A percentile compares a stretch with the other conserved stretches of the same genome.
These are phyloP conservation scores for Quercus mongolica DNA, from an alignment of 306 rosid genomes.

Conservation along the genomic window DNA sequence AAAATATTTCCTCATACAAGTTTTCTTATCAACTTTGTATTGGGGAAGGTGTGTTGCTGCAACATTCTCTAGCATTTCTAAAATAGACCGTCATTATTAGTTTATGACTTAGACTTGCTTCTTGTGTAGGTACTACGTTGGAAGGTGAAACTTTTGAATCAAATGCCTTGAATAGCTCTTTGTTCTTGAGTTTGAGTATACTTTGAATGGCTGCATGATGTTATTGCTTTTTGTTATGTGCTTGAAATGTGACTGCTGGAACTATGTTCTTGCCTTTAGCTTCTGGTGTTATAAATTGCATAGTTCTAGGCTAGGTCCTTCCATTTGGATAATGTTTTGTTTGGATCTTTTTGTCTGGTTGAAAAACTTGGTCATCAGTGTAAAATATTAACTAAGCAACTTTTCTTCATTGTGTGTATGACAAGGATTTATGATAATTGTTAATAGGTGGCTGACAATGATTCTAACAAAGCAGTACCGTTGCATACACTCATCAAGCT, in stretches of 20 bases:
- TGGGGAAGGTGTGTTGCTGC: neutral
- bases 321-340: neutral
- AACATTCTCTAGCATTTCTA: neutral
- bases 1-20: too few species aligned
- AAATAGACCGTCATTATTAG: neutral
- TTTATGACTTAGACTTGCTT: neutral
- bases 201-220: neutral
- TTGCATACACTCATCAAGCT: slow-evolving; percentile 83
- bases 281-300: neutral
- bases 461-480: slow-evolving; percentile 83
- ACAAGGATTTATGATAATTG: slow-evolving; percentile 12
- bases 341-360: neutral
- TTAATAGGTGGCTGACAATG: slow-evolving; percentile 50
- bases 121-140: neutral
- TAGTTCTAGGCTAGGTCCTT: neutral
- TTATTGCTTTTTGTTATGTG: neutral
- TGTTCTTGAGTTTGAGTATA: neutral
- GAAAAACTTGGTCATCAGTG: slow-evolving; percentile 6
- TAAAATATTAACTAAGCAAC: neutral
- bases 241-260: neutral
- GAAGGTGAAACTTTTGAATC: neutral
- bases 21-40: too few species aligned
- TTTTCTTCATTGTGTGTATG: neutral
- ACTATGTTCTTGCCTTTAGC: neutral
- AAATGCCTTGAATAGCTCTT: neutral